Conservation (phyloP, 2,329 filamentous ascomycete genomes). For the Pseudogymnoascus sp. region DNA sequence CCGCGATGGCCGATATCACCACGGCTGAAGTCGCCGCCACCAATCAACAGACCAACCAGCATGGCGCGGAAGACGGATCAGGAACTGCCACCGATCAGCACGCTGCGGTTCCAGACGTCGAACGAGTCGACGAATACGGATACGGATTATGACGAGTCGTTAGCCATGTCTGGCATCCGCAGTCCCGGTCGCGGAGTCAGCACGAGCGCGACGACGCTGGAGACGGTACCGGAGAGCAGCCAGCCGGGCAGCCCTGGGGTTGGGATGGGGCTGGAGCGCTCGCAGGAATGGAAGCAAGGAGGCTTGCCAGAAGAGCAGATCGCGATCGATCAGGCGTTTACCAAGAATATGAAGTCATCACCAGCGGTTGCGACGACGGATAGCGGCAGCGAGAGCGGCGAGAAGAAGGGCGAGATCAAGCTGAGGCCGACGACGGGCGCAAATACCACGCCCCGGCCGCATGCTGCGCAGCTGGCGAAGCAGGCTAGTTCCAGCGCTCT, state of each 20-base stretch:
- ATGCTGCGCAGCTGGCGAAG: slow-evolving; percentile 52
- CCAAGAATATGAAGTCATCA: slow-evolving; percentile 39
- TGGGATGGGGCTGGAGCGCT: slow-evolving; percentile 37
- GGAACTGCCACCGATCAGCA: slow-evolving; percentile 46
- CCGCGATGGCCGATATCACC: slow-evolving; percentile 74
- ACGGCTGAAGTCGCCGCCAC: slow-evolving; percentile 69
- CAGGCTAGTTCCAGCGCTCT: slow-evolving; percentile 59
- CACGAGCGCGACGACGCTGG: slow-evolving; percentile 58
- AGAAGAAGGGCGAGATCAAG: slow-evolving; percentile 43
- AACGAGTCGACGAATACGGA: slow-evolving; percentile 22
- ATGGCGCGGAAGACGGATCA: slow-evolving; percentile 42
- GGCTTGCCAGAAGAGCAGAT: slow-evolving; percentile 37
- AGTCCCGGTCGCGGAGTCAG: slow-evolving; percentile 54
- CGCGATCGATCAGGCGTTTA: slow-evolving; percentile 23
- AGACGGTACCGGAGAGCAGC: slow-evolving; percentile 89
- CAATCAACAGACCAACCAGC: slow-evolving; percentile 43
- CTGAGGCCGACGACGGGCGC: slow-evolving; percentile 29
- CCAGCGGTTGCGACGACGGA: slow-evolving; percentile 41
- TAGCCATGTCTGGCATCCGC: slow-evolving; percentile 42
- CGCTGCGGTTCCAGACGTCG: slow-evolving; percentile 41
- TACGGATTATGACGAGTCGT: slow-evolving; percentile 21
- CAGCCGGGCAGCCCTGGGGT: slow-evolving; percentile 61
- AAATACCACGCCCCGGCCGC: slow-evolving; percentile 40
- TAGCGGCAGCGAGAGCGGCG: slow-evolving; percentile 60
- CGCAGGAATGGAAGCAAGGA: slow-evolving; percentile 41